Evolutionary conservation across 2,329 filamentous ascomycete species (phyloP).

Genomic region (Dactylellina cionopaga): DNA sequence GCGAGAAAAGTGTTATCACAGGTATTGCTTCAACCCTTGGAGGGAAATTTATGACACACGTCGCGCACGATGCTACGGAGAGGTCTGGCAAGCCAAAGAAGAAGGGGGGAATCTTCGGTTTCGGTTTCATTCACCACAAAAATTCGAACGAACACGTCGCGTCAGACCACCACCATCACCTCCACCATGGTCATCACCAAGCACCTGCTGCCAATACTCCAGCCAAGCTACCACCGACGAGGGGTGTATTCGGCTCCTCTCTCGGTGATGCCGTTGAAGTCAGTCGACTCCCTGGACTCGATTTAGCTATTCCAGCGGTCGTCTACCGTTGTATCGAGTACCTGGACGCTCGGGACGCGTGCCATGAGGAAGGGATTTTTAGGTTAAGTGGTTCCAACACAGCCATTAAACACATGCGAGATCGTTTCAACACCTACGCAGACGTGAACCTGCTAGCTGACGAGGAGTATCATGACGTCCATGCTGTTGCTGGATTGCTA

Average conservation of each 20-base stretch:
- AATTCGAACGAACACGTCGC: constrained; percentile 68
- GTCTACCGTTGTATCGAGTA: constrained; percentile 97
- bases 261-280: constrained; percentile 86
- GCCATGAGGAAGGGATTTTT: constrained; percentile 93
- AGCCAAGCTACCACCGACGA: constrained; percentile 54
- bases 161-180: constrained; percentile 10
- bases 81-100: constrained; percentile 79
- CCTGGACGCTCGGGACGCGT: constrained; percentile 81
- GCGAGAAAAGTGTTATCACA: constrained; percentile 79
- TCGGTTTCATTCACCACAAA: constrained; percentile 72
- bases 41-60: constrained; percentile 71
- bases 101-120: constrained; percentile 65
- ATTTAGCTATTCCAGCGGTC: constrained; percentile 84
- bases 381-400: constrained; percentile 95
- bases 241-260: constrained; percentile 79
- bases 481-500: constrained; percentile 91
- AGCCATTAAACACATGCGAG: constrained; percentile 87
- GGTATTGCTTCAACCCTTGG: constrained; percentile 77
- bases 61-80: constrained; percentile 67
- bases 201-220: constrained; percentile 16
- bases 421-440: constrained; percentile 91
- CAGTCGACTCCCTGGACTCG: constrained; percentile 76
- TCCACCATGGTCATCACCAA: too few species aligned
- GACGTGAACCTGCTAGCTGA: constrained; percentile 87
- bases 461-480: constrained; percentile 89